Base-by-base conservation (phyloP, 2,329 filamentous ascomycete genomes). In the Penicillium aurantiogriseum region DNA sequence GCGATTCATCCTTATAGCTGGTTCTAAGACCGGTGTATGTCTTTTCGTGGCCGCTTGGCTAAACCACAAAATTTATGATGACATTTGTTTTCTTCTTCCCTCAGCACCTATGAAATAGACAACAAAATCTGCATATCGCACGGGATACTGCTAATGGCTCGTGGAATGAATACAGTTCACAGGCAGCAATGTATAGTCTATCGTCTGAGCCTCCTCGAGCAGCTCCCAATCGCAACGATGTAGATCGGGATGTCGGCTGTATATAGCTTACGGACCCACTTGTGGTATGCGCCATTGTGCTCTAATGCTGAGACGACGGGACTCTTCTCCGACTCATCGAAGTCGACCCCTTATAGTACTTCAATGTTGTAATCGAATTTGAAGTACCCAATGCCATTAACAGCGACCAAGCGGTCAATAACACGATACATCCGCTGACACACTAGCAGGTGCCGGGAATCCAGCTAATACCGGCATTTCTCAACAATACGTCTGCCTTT, bases 11-110 rank as follows among this genome's bases (percentile, higher is more conserved):
- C 21, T 40, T 17, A 49, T 35, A 13, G 44, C 44, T 40, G 44
- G 65, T 64, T 65, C 57, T 61, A 59, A 60, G 64, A 65, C 56
- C 58, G 60, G 63, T 61, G 56, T 65, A 55, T 61, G 50, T 62
- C 44, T 23, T 47, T 35, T 47, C 29, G 38, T 53, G 58, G 52
- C 54, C 42, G 35, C n/a, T 19, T 45, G 48, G 43, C 44, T 45
- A 25, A 39, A 23, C 35, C 29, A 23, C 44, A 35, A 47, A 23
- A 47, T 35, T 46, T 8, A 45, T 29, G 27, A 31, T 46, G 11
- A 46, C 44, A 33, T 46, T 21, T 33, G 5, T 33, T 46, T 33
- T 46, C 44, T 46, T 33, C 44, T 33, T 31, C n/a, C n/a, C 10
- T 46, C 33, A 2, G 4, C 10, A 9, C 11, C 13, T 35, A 11